A percentile compares a stretch with the other conserved stretches of the same genome.
phyloP scores from a whole-genome alignment of 78 protist genomes.

The Emiliania huxleyi region DNA sequence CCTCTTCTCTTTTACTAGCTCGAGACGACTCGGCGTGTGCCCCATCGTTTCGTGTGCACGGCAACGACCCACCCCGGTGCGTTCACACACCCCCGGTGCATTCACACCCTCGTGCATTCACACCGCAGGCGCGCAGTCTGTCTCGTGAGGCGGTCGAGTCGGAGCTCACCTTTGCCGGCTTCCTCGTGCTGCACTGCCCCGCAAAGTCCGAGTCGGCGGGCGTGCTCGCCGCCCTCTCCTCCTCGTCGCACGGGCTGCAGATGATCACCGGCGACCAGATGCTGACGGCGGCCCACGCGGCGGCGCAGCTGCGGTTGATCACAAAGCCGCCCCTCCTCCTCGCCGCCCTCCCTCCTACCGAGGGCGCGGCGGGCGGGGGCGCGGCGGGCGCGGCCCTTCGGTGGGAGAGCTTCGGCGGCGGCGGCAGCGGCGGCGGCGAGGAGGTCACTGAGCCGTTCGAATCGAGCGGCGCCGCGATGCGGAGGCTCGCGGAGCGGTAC shows the following conservation, averaged over 20 bases:
- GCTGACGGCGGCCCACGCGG: constrained; percentile 95
- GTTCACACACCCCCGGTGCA: no score
- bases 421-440: neutral
- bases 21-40: no score
- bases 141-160: constrained; percentile 69
- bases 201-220: constrained; percentile 72
- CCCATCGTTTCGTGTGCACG: no score
- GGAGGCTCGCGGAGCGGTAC: neutral
- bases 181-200: constrained; percentile 82
- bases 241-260: constrained; percentile 73
- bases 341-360: neutral
- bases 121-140: neutral
- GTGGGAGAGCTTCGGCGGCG: no score
- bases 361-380: neutral
- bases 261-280: constrained; percentile 98
- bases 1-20: no score
- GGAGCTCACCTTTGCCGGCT: constrained; percentile 87
- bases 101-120: no score
- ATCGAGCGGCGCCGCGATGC: neutral
- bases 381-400: neutral
- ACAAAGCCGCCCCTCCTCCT: neutral
- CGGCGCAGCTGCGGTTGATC: constrained; percentile 66
- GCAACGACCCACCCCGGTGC: no score
- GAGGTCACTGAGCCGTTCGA: neutral
- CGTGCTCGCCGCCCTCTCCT: constrained; percentile 50